Percentiles rank a stretch among this genome's conserved stretches.
Evolutionary conservation across 2,329 filamentous ascomycete species (phyloP).

Genomic region (Aschersonia sp.): DNA sequence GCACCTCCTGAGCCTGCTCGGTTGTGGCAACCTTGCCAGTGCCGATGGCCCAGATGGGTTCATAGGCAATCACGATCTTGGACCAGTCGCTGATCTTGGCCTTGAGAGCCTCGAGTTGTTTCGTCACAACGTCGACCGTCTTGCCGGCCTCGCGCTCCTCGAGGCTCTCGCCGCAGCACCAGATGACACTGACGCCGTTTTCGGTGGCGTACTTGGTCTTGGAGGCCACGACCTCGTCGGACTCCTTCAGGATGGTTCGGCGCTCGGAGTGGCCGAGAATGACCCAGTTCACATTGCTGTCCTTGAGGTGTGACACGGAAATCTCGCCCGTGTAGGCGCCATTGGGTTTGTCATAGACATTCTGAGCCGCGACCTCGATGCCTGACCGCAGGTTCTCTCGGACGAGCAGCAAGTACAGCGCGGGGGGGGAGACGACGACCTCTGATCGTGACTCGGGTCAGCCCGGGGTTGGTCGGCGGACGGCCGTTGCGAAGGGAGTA

Average conservation of each 20-base stretch:
- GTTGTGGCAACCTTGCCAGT: slow-evolving; percentile 87
- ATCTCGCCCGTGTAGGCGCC: slow-evolving; percentile 97
- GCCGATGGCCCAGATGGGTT: slow-evolving; percentile 94
- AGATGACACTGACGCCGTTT: slow-evolving; percentile 77
- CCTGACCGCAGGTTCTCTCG: slow-evolving; percentile 62
- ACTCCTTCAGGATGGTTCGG: slow-evolving; percentile 76
- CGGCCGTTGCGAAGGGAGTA: slow-evolving; percentile 8
- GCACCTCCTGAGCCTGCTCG: slow-evolving; percentile 85
- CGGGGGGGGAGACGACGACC: slow-evolving; percentile 84
- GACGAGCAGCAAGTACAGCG: slow-evolving; percentile 79
- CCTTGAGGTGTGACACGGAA: slow-evolving; percentile 79
- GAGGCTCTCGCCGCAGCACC: slow-evolving; percentile 93
- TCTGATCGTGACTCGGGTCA: slow-evolving; percentile 34
- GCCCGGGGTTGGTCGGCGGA: neutral
- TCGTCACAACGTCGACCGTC: slow-evolving; percentile 75
- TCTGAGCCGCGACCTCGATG: slow-evolving; percentile 84
- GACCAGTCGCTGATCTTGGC: slow-evolving; percentile 69
- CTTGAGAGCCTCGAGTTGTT: slow-evolving; percentile 74
- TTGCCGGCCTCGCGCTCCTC: slow-evolving; percentile 78
- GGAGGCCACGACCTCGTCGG: slow-evolving; percentile 69
- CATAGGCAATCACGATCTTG: slow-evolving; percentile 93
- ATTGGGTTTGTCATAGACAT: slow-evolving; percentile 93
- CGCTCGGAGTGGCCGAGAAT: slow-evolving; percentile 94
- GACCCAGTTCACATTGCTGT: slow-evolving; percentile 76
- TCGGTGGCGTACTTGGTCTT: slow-evolving; percentile 93